phyloP scores from a whole-genome alignment of 2,329 filamentous ascomycete species.

The Microsporum audouinii region DNA sequence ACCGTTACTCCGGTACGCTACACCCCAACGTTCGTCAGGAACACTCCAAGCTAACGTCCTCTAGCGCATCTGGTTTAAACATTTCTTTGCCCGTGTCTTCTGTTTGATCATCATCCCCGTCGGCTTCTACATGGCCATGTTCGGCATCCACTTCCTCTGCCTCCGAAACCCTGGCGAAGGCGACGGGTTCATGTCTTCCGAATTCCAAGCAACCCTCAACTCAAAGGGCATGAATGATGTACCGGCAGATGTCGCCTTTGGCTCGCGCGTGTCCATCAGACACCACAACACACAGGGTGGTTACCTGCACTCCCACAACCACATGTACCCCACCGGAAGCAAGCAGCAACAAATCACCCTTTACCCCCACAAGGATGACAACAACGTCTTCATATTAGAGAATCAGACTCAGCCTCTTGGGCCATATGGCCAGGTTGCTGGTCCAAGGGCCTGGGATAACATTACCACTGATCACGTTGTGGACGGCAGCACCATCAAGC shows the following conservation, averaged over 20 bases:
- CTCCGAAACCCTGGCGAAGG: conserved; percentile 91
- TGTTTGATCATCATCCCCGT: conserved; percentile 82
- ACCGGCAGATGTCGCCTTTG: conserved; percentile 79
- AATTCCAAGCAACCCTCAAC: conserved; percentile 96
- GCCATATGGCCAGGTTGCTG: conserved; percentile 64
- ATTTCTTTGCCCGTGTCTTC: conserved; percentile 81
- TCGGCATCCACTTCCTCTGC: conserved; percentile 90
- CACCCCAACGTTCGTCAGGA: conserved; percentile 86
- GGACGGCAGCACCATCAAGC: conserved; percentile 66
- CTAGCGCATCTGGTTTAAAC: conserved; percentile 75
- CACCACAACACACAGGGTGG: conserved; percentile 97
- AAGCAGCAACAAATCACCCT: conserved; percentile 98
- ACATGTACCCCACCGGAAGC: conserved; percentile 96
- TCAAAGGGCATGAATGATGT: conserved; percentile 94
- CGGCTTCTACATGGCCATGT: conserved; percentile 92
- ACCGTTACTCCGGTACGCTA: conserved; percentile 62
- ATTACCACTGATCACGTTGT: conserved; percentile 58
- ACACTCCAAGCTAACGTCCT: neutral
- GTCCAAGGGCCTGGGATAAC: conserved; percentile 73
- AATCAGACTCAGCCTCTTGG: conserved; percentile 89
- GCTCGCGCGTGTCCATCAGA: conserved; percentile 73
- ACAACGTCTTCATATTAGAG: conserved; percentile 88
- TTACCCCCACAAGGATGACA: conserved; percentile 98
- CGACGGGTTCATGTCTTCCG: conserved; percentile 98
- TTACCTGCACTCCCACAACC: conserved; percentile 88